Conservation (phyloP, 352 stramenopile genomes). For the Pythium dissimile region DNA sequence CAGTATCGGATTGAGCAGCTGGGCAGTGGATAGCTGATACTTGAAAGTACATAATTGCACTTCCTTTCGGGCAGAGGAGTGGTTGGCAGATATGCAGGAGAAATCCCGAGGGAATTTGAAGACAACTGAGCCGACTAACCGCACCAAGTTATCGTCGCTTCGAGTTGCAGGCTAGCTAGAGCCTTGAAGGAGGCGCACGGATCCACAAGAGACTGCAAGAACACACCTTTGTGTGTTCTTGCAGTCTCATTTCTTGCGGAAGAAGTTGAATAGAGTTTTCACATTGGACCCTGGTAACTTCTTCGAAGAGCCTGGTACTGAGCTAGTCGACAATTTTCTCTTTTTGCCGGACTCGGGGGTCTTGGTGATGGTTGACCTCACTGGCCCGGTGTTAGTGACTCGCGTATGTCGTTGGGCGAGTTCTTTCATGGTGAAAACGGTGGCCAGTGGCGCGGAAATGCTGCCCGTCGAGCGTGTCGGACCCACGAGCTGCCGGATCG, state of each 20-base stretch:
- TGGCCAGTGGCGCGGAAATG: not conserved
- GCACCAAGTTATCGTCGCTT: no score
- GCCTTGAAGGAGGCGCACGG: no score
- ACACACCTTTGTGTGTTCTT: no score
- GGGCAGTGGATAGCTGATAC: no score
- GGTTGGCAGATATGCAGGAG: no score
- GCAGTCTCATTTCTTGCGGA: slow-evolving; percentile 24
- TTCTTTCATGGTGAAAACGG: slow-evolving; percentile 22
- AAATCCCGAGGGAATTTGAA: no score
- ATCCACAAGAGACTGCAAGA: no score
- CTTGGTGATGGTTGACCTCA: not conserved
- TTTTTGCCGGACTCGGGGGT: slow-evolving; percentile 9
- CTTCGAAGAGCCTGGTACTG: not conserved
- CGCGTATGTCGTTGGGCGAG: slow-evolving; percentile 16
- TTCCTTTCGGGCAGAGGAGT: no score
- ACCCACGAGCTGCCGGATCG: slow-evolving; percentile 1
- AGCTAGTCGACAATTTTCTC: not conserved
- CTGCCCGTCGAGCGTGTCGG: not conserved
- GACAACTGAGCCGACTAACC: no score
- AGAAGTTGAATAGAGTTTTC: slow-evolving; percentile 48
- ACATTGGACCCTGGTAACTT: slow-evolving; percentile 1
- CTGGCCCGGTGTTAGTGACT: not conserved
- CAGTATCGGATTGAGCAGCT: no score
- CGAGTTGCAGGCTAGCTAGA: no score
- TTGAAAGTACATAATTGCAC: no score